These are phyloP conservation scores for Cystobasidiaceae sp. DNA, from an alignment of 1,284 basidiomycete species.

Conservation along the genomic window DNA sequence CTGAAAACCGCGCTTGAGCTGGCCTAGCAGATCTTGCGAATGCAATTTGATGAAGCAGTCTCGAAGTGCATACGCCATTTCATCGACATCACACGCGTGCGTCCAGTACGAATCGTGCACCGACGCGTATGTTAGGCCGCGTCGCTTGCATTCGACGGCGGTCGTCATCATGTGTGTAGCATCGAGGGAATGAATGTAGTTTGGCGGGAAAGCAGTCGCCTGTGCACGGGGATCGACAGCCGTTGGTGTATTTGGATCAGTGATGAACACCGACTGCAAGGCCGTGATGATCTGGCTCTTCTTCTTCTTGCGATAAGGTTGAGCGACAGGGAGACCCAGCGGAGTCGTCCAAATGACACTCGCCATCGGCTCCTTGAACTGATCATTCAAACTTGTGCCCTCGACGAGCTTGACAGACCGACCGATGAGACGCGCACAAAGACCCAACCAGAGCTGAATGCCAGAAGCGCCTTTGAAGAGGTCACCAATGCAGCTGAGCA, in stretches of 20 bases:
- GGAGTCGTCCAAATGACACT: slow-evolving; percentile 95
- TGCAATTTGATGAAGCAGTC: slow-evolving; percentile 92
- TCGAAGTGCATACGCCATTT: slow-evolving; percentile 83
- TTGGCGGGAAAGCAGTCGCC: slow-evolving; percentile 94
- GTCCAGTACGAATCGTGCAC: slow-evolving; percentile 99
- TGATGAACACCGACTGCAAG: slow-evolving; percentile 87
- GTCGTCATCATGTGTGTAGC: slow-evolving; percentile 99
- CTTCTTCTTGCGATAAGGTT: slow-evolving; percentile 84
- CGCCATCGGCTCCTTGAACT: slow-evolving; percentile 86
- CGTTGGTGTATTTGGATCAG: slow-evolving; percentile 73
- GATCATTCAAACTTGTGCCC: slow-evolving; percentile 28
- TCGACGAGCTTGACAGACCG: slow-evolving; percentile 61
- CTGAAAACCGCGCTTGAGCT: slow-evolving; percentile 49
- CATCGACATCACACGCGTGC: slow-evolving; percentile 79
- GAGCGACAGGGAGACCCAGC: slow-evolving; percentile 87
- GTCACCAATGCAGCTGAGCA: slow-evolving; percentile 80
- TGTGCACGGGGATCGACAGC: slow-evolving; percentile 84
- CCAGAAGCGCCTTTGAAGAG: slow-evolving; percentile 84
- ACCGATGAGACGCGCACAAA: slow-evolving; percentile 75
- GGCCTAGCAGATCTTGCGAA: slow-evolving; percentile 70
- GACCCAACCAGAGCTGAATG: slow-evolving; percentile 88
- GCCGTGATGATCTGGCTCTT: slow-evolving; percentile 69
- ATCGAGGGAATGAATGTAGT: slow-evolving; percentile 96
- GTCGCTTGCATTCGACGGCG: slow-evolving; percentile 78
- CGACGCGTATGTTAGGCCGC: slow-evolving; percentile 77